Evolutionary conservation across 192 early-diverging fungal genomes (phyloP).

Genomic region (Entomortierella beljakovae): DNA sequence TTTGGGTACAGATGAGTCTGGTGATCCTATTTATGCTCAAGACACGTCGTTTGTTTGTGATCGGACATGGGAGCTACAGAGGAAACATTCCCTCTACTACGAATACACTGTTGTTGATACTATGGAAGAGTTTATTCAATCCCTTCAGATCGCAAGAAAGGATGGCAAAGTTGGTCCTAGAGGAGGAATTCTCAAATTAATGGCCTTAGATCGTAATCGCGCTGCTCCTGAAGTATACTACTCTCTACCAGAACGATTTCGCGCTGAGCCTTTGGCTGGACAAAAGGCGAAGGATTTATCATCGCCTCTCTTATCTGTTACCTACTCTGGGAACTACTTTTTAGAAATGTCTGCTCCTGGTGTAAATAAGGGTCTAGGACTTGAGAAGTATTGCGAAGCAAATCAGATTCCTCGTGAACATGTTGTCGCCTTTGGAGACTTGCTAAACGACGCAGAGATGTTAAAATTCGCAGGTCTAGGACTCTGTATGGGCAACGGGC

Average conservation of each 20-base stretch:
- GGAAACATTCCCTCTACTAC: constrained; percentile 38
- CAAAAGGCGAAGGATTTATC: background rate
- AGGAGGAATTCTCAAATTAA: constrained; percentile 43
- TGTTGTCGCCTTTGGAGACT: constrained; percentile 63
- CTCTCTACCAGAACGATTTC: constrained; percentile 16
- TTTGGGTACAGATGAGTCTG: background rate
- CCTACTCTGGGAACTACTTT: constrained; percentile 51
- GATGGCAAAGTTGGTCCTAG: background rate
- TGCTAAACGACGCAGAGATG: constrained; percentile 64
- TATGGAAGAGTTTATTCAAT: constrained; percentile 18
- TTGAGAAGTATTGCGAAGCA: constrained; percentile 42
- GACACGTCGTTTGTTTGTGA: constrained; percentile 47
- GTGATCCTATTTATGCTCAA: constrained; percentile 8
- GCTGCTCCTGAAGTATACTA: constrained; percentile 24
- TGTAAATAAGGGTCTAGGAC: constrained; percentile 59
- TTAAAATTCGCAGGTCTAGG: constrained; percentile 57
- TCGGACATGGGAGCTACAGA: constrained; percentile 24
- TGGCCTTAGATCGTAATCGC: constrained; percentile 41
- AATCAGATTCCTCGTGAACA: constrained; percentile 15
- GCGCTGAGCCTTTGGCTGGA: background rate
- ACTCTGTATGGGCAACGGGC: constrained; percentile 58
- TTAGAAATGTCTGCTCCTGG: constrained; percentile 59
- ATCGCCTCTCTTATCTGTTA: constrained; percentile 5
- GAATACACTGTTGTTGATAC: constrained; percentile 19
- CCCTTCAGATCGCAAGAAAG: background rate